A percentile compares a stretch with the other conserved stretches of the same genome.
phyloP scores from a whole-genome alignment of 2,329 filamentous ascomycete genomes.

The Penicillium sp. region DNA sequence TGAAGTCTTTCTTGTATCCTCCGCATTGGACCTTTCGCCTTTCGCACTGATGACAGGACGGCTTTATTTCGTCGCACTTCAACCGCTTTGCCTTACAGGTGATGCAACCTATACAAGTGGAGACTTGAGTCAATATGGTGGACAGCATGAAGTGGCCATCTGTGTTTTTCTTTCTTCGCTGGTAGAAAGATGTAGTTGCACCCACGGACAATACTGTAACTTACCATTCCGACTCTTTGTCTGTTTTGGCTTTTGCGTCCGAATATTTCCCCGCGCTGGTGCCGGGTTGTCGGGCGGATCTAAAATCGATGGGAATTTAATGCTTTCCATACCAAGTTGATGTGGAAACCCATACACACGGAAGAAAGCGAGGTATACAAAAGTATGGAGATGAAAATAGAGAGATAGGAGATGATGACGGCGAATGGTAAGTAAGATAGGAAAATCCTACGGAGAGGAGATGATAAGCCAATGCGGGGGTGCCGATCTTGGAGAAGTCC shows the following conservation, averaged over 20 bases:
- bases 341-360: constrained; percentile 5
- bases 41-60: constrained; percentile 57
- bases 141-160: neutral
- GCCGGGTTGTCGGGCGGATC: constrained; percentile 22
- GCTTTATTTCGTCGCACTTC: constrained; percentile 66
- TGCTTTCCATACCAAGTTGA: constrained; percentile 45
- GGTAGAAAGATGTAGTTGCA: neutral
- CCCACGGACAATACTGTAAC: neutral
- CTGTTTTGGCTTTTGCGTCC: constrained; percentile 55
- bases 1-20: constrained; percentile 67
- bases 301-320: constrained; percentile 52
- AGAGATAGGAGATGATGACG: constrained; percentile 9
- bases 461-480: constrained; percentile 17
- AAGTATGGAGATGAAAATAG: neutral
- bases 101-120: constrained; percentile 51
- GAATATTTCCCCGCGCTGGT: constrained; percentile 22
- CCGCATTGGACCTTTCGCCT: constrained; percentile 58
- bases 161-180: neutral
- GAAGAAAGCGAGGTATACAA: neutral
- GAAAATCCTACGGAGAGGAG: constrained; percentile 3
- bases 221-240: constrained; percentile 68
- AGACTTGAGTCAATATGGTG: constrained; percentile 22
- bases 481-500: constrained; percentile 7
- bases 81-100: constrained; percentile 66
- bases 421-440: constrained; percentile 13